Evolutionary conservation across 2,329 filamentous ascomycete species (phyloP), one percentile per base, ranked within the genome.

Genomic region (Aphanocladium album): DNA sequence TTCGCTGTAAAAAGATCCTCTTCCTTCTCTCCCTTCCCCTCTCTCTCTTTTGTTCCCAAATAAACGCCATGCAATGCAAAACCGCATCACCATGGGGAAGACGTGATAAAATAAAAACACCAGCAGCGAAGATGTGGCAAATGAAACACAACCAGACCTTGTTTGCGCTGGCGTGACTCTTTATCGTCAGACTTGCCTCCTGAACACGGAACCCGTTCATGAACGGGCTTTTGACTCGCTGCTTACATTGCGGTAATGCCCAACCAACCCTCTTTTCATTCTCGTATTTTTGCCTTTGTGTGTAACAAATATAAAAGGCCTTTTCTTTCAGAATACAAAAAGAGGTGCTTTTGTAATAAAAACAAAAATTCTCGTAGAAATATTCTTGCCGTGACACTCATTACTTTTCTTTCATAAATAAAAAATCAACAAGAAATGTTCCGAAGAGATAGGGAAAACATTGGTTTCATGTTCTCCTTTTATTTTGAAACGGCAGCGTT

Each of bases 401-500:
- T 53, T 53, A 60, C 25, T 53, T 47, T n/a, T 30, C 21, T 43
- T 43, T 25, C 21, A 12, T 25, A 33, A 47, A 55, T 50, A 19
- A 43, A 43, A 35, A 23, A 17, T 50, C 21, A 43, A 27, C 21
- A 43, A 23, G 27, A 45, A 33, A 21, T 43, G 12, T 30, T 5
- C 9, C 23, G 41, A 9, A 37, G n/a, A 37, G 9, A 37, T 21
- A 47, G 19, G 7, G 39, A 45, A n/a, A 53, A 39, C 30, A 17
- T 2, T 23, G 5, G 33, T 6, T 23, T 35, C 14, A 39, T 43
- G 17, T 45, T n/a, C 14, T 14, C 17, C 41, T 25, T 62, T 66
- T 81, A 82, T 72, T 82, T 81, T 64, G 81, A 80, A 62, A 86
- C 80, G 57, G 83, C 83, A n/a, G 83, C 81, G 67, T 79, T 96